Evolutionary conservation across 352 stramenopile species (phyloP), one percentile per base, ranked within the genome.

Genomic region (Peronosclerospora sorghi): DNA sequence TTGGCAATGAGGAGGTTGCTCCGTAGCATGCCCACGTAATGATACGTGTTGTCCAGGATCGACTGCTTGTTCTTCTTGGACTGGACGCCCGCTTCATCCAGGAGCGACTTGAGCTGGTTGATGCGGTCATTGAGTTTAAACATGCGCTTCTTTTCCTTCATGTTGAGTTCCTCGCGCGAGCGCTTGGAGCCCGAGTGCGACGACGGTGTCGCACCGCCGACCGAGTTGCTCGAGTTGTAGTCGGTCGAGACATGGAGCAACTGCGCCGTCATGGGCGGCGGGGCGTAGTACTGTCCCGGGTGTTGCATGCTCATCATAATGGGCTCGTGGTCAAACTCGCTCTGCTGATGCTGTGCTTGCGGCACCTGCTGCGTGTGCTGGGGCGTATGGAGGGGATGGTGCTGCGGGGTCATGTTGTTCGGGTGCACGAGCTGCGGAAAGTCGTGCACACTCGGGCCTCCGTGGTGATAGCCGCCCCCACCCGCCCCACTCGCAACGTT

Each of bases 91-190:
- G 73, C 73, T 17, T 83, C 68, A 34, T 80, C 65, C 24, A 80
- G 51, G 42, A 81, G 45, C 2, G 68, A 54, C 51, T 86, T 88
- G 7, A 89, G 61, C 45, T 84, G 66, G 28, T 67, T 83, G 54
- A 91, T 91, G 32, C 73, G 76, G 47, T 91, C 76, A 41, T 91
- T 91, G 3, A 91, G 68, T 67, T 91, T 91, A 48, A 86, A 88
- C 78, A 91, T 88, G 54, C 78, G 75, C 68, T 87, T 86, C 63
- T 91, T 91, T 56, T 91, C 78, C 59, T 88, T 88, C 8, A 83
- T 21, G 41, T 91, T 91, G 1, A 91, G 59, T 40, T 88, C 78
- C 39, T 91, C 73, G 6, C 78, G 69, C 5, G 69, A 86, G 28
- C 76, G 75, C 43, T 82, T 85, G 10, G 70, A 79, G 35, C 56